Evolutionary conservation across 1,284 basidiomycete genomes (phyloP).

Genomic region (Boletus semigastroideus): DNA sequence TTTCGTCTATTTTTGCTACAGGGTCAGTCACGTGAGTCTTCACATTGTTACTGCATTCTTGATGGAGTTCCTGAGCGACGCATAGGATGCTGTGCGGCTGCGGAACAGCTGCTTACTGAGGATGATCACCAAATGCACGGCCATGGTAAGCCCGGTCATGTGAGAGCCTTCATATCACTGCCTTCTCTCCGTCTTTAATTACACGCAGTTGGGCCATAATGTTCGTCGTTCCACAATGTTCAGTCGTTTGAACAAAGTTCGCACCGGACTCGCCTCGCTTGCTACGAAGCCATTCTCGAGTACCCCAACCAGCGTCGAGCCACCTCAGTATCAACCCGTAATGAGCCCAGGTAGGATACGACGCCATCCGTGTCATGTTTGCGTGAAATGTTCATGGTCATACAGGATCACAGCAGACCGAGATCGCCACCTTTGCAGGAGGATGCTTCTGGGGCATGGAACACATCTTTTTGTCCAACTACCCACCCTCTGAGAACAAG

Average conservation of each 20-base stretch:
- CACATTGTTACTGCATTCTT: too few relatives aligned
- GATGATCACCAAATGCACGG: neutral
- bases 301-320: conserved; percentile 16
- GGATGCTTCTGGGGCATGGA: conserved; percentile 88
- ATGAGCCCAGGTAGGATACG: conserved; percentile 26
- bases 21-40: too few relatives aligned
- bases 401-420: conserved; percentile 34
- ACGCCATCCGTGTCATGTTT: neutral
- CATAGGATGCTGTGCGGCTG: too few relatives aligned
- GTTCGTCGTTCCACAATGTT: conserved; percentile 14
- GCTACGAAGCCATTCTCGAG: conserved; percentile 10
- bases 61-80: too few relatives aligned
- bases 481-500: conserved; percentile 62
- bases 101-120: too few relatives aligned
- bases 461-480: conserved; percentile 84
- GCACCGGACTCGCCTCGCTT: conserved; percentile 23
- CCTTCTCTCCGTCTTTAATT: neutral
- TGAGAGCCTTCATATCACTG: neutral
- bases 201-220: neutral
- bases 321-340: conserved; percentile 28
- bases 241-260: conserved; percentile 21
- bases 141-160: neutral
- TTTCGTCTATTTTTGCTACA: too few relatives aligned
- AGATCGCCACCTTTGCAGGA: conserved; percentile 76
- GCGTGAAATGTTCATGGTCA: neutral